Percentiles rank a stretch among this genome's conserved stretches.
Evolutionary conservation across 1,284 basidiomycete genomes (phyloP).

Genomic region (Rugosomyces carneus): DNA sequence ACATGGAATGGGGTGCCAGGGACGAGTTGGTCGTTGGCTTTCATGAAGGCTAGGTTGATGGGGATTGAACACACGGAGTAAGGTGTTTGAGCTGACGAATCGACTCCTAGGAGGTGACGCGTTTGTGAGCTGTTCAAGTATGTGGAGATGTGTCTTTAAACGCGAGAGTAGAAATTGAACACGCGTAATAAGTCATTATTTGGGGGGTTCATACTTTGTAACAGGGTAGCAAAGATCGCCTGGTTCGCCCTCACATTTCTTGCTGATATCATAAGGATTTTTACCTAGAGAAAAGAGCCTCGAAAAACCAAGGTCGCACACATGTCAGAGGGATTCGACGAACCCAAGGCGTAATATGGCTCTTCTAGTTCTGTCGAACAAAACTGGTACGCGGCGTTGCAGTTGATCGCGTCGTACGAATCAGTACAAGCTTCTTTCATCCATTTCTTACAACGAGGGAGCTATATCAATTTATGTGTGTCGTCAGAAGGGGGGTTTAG

Average conservation of each 20-base stretch:
- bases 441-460: slow-evolving; percentile 46
- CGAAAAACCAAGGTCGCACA: background rate
- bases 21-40: slow-evolving; percentile 35
- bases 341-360: slow-evolving; percentile 34
- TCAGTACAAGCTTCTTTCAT: slow-evolving; percentile 39
- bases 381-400: slow-evolving; percentile 43
- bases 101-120: slow-evolving; percentile 55
- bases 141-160: slow-evolving; percentile 35
- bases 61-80: slow-evolving; percentile 43
- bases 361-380: slow-evolving; percentile 32
- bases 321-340: background rate
- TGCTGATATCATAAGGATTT: slow-evolving; percentile 62
- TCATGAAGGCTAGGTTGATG: slow-evolving; percentile 37
- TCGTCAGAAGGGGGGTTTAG: background rate
- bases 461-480: slow-evolving; percentile 22
- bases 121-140: slow-evolving; percentile 55
- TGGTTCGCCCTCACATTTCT: slow-evolving; percentile 43
- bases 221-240: slow-evolving; percentile 43
- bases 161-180: slow-evolving; percentile 1
- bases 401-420: slow-evolving; percentile 45
- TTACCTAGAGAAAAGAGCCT: slow-evolving; percentile 23
- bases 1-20: slow-evolving; percentile 48
- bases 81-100: slow-evolving; percentile 35
- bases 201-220: slow-evolving; percentile 33
- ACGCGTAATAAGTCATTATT: background rate